phyloP scores from a whole-genome alignment of 257 asterid species.

The Solanum arcanum region DNA sequence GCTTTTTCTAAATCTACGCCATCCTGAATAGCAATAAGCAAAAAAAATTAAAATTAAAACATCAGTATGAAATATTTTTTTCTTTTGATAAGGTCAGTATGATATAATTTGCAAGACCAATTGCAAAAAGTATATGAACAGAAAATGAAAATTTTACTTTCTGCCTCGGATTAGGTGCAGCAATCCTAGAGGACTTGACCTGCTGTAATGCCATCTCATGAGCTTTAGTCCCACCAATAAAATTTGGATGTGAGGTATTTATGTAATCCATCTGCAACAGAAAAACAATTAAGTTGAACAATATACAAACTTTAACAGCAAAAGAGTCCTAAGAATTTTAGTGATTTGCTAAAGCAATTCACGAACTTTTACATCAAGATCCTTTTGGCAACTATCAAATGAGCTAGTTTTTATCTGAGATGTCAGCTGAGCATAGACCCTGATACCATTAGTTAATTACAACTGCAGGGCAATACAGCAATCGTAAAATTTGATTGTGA shows the following conservation, averaged over 20 bases:
- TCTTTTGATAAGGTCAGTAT: neutral
- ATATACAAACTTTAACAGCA: neutral
- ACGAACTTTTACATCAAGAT: neutral
- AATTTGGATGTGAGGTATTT: conserved; percentile 86
- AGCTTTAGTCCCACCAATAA: conserved; percentile 88
- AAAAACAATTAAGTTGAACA: neutral
- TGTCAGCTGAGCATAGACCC: neutral
- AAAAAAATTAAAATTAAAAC: neutral
- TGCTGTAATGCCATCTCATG: conserved; percentile 62
- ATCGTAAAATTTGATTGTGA: neutral
- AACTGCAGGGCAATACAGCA: neutral
- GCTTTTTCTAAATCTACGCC: conserved; percentile 49
- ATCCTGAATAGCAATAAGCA: conserved; percentile 36
- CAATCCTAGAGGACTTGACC: conserved; percentile 38
- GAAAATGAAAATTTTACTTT: conserved; percentile 33
- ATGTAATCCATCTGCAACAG: conserved; percentile 72
- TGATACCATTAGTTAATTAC: neutral
- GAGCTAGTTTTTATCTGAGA: neutral
- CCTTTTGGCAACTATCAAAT: neutral
- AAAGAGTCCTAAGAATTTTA: neutral
- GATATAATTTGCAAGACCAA: neutral
- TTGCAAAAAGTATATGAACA: neutral
- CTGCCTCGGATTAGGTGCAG: conserved; percentile 36
- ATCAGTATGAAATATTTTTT: neutral
- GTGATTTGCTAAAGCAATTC: neutral